Evolutionary conservation across 768 basidiomycete species (phyloP).

Genomic region (Dictyophora rubrovolvata): DNA sequence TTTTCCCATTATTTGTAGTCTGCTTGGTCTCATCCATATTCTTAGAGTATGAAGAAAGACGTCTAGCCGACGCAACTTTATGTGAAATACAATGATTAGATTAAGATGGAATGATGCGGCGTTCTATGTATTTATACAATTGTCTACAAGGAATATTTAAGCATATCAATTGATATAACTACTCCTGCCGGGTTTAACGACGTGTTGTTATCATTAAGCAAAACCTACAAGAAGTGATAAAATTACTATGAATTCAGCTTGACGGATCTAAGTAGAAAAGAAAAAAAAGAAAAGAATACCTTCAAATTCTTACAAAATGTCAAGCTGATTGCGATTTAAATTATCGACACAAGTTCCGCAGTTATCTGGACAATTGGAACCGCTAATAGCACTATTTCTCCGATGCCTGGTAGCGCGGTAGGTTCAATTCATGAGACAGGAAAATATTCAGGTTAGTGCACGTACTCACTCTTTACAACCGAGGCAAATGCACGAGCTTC

Average conservation of each 20-base stretch:
- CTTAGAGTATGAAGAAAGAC: background rate
- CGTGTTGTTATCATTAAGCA: no score
- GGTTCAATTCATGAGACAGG: background rate
- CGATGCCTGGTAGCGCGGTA: conserved; percentile 33
- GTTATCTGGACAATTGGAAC: conserved; percentile 34
- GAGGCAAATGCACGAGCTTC: conserved; percentile 57
- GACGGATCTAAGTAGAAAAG: no score
- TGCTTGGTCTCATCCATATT: background rate
- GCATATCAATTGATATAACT: no score
- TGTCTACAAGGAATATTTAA: no score
- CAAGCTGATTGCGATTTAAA: conserved; percentile 31
- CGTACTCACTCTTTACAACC: conserved; percentile 42
- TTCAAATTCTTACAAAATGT: no score
- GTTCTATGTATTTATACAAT: no score
- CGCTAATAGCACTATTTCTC: conserved; percentile 30
- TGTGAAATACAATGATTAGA: background rate
- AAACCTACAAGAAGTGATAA: no score
- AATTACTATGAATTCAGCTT: no score
- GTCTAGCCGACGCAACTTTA: background rate
- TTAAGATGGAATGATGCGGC: no score
- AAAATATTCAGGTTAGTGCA: background rate
- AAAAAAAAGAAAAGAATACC: no score
- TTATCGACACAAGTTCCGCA: conserved; percentile 59
- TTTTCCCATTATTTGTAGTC: background rate
- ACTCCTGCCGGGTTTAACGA: no score